Evolutionary conservation across 2,329 filamentous ascomycete species (phyloP).

Genomic region (Bipolaris gigantea): DNA sequence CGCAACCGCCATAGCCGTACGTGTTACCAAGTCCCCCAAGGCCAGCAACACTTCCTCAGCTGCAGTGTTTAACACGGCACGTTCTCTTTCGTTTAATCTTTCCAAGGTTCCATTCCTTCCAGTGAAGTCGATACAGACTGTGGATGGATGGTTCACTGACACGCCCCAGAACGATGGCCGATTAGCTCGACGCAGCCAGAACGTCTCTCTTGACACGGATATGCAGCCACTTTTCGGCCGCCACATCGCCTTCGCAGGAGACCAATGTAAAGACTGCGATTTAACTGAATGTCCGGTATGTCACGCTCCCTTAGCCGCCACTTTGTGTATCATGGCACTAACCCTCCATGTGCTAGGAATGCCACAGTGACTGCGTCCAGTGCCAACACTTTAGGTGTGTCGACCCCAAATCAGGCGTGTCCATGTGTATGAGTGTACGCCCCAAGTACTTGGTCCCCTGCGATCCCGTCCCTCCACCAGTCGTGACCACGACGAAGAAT

Average conservation of each 20-base stretch:
- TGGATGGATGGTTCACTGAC: background rate
- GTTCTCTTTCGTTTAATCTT: background rate
- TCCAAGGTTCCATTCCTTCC: background rate
- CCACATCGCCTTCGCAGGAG: background rate
- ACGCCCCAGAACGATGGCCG: background rate
- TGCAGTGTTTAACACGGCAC: background rate
- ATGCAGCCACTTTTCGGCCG: background rate
- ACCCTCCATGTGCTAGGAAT: constrained; percentile 1
- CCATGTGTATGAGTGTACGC: constrained; percentile 9
- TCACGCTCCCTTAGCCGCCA: background rate
- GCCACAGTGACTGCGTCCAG: background rate
- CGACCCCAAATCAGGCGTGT: background rate
- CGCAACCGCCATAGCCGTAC: background rate
- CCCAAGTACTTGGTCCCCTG: background rate
- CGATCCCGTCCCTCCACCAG: background rate
- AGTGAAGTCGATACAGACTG: background rate
- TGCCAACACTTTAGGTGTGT: constrained; percentile 4
- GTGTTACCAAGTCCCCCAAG: background rate
- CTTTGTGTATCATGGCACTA: background rate
- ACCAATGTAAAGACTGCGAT: constrained; percentile 3
- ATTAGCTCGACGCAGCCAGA: background rate
- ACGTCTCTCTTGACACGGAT: background rate
- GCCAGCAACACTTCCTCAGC: background rate
- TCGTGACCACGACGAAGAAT: background rate
- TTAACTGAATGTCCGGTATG: constrained; percentile 1